These are phyloP conservation scores for Gloeostereum incarnatum DNA, from an alignment of 768 basidiomycete species.

Conservation along the genomic window DNA sequence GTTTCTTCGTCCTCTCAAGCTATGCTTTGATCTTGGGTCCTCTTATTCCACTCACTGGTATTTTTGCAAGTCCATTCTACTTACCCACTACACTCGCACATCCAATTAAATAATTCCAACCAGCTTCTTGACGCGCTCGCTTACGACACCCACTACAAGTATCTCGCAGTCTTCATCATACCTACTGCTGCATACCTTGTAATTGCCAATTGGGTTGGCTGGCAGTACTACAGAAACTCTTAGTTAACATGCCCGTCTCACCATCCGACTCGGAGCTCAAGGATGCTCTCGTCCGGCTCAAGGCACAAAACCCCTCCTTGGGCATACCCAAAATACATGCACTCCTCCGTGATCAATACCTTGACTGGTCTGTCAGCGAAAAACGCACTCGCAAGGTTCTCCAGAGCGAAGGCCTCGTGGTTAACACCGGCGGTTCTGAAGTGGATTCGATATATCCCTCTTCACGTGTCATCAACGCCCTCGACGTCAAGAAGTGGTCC, in stretches of 20 bases:
- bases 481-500: constrained; percentile 58
- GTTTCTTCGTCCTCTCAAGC: constrained; percentile 48
- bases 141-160: constrained; percentile 84
- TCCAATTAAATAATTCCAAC: neutral
- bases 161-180: constrained; percentile 68
- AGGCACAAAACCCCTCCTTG: constrained; percentile 46
- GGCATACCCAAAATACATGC: constrained; percentile 69
- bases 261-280: constrained; percentile 61
- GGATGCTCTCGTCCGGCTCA: constrained; percentile 42
- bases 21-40: constrained; percentile 62
- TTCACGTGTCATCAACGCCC: constrained; percentile 53
- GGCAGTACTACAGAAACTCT: constrained; percentile 94
- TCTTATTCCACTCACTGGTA: constrained; percentile 43
- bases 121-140: constrained; percentile 61
- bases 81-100: neutral
- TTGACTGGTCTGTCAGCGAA: constrained; percentile 76
- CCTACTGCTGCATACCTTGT: constrained; percentile 83
- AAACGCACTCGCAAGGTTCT: constrained; percentile 71
- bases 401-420: constrained; percentile 44
- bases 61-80: constrained; percentile 30
- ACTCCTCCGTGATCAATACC: constrained; percentile 45
- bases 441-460: constrained; percentile 35
- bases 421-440: constrained; percentile 11
- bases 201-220: constrained; percentile 98
- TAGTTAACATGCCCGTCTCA: constrained; percentile 23